Evolutionary conservation across 192 early-diverging fungal species (phyloP).

Genomic region (Spinellus fusiger): DNA sequence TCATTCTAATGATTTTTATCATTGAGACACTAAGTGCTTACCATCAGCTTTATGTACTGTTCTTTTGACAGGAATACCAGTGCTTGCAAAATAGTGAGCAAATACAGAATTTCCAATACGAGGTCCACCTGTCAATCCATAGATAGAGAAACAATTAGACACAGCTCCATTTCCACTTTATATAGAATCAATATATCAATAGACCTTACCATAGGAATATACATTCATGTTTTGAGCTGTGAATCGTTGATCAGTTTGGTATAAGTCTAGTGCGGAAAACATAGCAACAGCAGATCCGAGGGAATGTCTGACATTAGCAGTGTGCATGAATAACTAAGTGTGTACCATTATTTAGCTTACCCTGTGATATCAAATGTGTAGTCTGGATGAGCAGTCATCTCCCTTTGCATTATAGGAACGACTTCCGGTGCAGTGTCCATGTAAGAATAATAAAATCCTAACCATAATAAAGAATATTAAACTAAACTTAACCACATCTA

Average conservation of each 20-base stretch:
- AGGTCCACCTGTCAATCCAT: conserved; percentile 7
- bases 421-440: neutral
- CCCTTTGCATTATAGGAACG: neutral
- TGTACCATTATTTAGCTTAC: neutral
- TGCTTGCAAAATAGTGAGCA: conserved; percentile 14
- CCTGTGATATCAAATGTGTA: conserved; percentile 21
- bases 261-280: conserved; percentile 16
- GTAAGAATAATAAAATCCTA: neutral
- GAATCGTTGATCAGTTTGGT: conserved; percentile 9
- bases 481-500: neutral
- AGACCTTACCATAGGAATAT: conserved; percentile 11
- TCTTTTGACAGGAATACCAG: conserved; percentile 11
- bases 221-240: conserved; percentile 8
- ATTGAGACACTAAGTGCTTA: neutral
- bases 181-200: neutral
- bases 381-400: conserved; percentile 6
- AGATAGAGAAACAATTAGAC: neutral
- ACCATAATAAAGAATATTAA: neutral
- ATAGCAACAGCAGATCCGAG: conserved; percentile 22
- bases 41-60: conserved; percentile 21
- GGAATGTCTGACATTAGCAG: conserved; percentile 6
- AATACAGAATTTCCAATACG: conserved; percentile 19
- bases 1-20: neutral
- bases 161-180: neutral
- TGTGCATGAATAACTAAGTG: neutral